Evolutionary conservation across 2,329 filamentous ascomycete genomes (phyloP).

Genomic region (Cladosporium austrohemisphaericum): DNA sequence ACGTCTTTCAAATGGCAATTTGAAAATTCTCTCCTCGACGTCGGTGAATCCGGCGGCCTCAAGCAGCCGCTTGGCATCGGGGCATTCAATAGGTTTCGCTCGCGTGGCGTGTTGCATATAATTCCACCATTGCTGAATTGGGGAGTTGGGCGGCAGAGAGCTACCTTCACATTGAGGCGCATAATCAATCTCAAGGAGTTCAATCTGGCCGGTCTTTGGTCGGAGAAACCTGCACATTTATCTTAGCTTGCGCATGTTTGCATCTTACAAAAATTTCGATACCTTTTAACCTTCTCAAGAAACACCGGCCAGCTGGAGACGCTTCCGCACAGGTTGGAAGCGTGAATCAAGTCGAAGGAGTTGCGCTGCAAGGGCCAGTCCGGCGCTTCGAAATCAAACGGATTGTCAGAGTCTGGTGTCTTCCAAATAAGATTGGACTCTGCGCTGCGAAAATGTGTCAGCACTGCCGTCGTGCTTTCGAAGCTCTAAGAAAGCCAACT

Average conservation of each 20-base stretch:
- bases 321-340: constrained; percentile 74
- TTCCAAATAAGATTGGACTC: constrained; percentile 10
- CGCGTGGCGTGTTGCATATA: constrained; percentile 66
- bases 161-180: constrained; percentile 68
- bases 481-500: neutral
- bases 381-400: constrained; percentile 71
- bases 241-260: constrained; percentile 6
- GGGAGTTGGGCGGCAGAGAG: constrained; percentile 51
- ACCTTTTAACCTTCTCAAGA: constrained; percentile 61
- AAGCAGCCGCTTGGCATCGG: constrained; percentile 59
- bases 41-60: constrained; percentile 73
- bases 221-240: constrained; percentile 61
- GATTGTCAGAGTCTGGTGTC: constrained; percentile 22
- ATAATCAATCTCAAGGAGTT: constrained; percentile 88
- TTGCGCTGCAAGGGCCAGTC: constrained; percentile 65
- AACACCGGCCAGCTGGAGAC: constrained; percentile 63
- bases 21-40: constrained; percentile 60
- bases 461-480: neutral
- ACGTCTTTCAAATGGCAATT: constrained; percentile 64
- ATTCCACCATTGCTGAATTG: constrained; percentile 65
- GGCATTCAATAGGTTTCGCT: constrained; percentile 63
- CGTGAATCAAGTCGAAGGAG: constrained; percentile 78
- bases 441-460: neutral
- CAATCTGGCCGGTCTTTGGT: constrained; percentile 66
- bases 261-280: constrained; percentile 29